Percentiles rank a stretch among this genome's conserved stretches.
phyloP scores from a whole-genome alignment of 345 rosid genomes.

The Moricandia arvensis region DNA sequence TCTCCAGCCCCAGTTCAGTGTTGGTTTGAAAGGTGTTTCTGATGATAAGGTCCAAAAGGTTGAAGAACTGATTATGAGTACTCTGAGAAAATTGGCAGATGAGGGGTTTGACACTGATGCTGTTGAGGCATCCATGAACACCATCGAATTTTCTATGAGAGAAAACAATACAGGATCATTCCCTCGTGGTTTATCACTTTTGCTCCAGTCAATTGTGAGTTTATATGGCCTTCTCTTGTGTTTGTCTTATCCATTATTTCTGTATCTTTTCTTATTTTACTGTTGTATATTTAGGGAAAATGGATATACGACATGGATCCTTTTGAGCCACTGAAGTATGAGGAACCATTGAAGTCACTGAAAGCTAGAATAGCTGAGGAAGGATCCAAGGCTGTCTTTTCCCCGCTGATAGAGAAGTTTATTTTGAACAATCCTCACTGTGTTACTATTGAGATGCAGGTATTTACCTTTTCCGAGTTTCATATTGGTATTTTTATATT shows the following conservation, averaged over 20 bases:
- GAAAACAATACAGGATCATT: slow-evolving; percentile 96
- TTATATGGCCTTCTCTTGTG: not conserved
- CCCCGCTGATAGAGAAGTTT: slow-evolving; percentile 81
- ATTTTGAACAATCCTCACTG: slow-evolving; percentile 81
- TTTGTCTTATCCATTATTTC: not conserved
- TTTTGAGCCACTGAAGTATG: slow-evolving; percentile 84
- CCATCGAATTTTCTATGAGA: slow-evolving; percentile 91
- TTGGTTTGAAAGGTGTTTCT: slow-evolving; percentile 86
- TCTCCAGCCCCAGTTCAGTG: slow-evolving; percentile 86
- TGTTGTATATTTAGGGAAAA: slow-evolving; percentile 59
- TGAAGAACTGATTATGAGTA: slow-evolving; percentile 65
- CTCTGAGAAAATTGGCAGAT: slow-evolving; percentile 67
- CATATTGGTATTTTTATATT: too few relatives aligned
- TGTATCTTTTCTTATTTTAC: slow-evolving; percentile 1
- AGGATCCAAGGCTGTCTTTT: slow-evolving; percentile 93
- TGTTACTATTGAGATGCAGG: slow-evolving; percentile 96
- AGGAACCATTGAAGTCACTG: slow-evolving; percentile 57
- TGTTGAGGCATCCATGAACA: slow-evolving; percentile 96
- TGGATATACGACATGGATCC: slow-evolving; percentile 99
- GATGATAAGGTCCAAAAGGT: slow-evolving; percentile 65
- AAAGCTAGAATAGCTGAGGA: slow-evolving; percentile 82
- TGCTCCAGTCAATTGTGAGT: slow-evolving; percentile 85
- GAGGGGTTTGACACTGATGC: slow-evolving; percentile 87
- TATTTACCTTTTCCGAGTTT: slow-evolving; percentile 26
- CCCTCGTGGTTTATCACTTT: slow-evolving; percentile 94